Base-by-base conservation (phyloP, 352 stramenopile genomes). In the Aphanomyces invadans region DNA sequence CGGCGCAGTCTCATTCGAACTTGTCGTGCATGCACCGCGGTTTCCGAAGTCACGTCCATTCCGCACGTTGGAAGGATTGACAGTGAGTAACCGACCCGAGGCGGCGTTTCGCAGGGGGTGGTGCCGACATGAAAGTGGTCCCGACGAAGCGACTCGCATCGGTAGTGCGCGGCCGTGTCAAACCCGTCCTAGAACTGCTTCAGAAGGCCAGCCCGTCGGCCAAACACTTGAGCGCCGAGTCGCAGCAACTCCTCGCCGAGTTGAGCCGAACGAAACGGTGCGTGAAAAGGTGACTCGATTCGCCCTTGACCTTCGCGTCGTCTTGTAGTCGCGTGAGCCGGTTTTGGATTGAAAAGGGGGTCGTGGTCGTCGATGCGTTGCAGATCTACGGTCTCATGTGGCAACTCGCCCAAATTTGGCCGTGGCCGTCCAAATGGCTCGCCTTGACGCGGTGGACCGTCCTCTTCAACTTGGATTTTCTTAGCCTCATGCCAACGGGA, bases 351-450 rank as follows among this genome's bases (percentile, higher is more conserved):
- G 81, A 88, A 72, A 87, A 88, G 64, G 63, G 49, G 44, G 33
- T 78, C 15, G 48, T 83, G 15, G n/a, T 77, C 0, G 46, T 74
- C 4, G 81, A 90, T 46, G 71, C 69, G 17, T 45, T 74, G 71
- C 81, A 90, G 70, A 49, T 88, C 68, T 90, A 79, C 55, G 81
- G 73, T 29, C 75, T 90, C 32, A 74, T 90, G 48, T 90, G 81
- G 81, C 81, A 90, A 69, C 71, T 90, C 45, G 84, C 81, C n/a
- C 81, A 90, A 71, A 74, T 80, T 39, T 90, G 81, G 81, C 81
- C 81, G 38, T 88, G 80, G 81, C 81, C 79, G 9, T 71, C 77
- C 42, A 71, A 71, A 10, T 88, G 81, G 80, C 74, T 88, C 46
- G 17, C 29, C 4, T 65, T 68, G 28, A 88, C 76, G 2, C 78